Base-by-base conservation (phyloP, 139 green algal genomes). In the Micractinium conductrix region DNA sequence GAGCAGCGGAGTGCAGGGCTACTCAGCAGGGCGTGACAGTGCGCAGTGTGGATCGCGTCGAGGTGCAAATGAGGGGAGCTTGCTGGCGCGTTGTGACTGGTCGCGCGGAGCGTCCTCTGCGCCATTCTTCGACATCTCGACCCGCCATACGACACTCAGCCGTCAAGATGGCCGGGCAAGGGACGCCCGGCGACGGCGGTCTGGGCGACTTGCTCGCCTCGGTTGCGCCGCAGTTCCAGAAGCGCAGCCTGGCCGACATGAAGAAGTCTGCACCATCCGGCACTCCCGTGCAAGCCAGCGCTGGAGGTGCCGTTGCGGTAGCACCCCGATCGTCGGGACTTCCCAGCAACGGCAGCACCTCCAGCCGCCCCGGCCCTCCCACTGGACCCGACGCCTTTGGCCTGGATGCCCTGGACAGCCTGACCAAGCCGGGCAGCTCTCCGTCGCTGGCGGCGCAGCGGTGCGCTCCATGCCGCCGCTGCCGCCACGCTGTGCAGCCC, bases 181-280 rank as follows among this genome's bases (percentile, higher is more conserved):
- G 53, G 8, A 62, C 53, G 53, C 53, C 53, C 19, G 53, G 53
- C n/a, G n/a, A n/a, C n/a, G n/a, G n/a, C 1, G 79, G 43, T 14
- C 79, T 89, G 53, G 69, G 67, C 58, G 76, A 73, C 19, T 79
- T 89, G 38, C 53, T 89, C 0, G 50, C 26, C n/a, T 79, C 43
- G 33, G 28, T 89, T 19, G 19, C 38, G n/a, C n/a, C n/a, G 17
- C 55, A 58, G 8, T 78, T 89, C 28, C 33, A 43, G 43, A 68
- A 45, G 63, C 79, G 72, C 10, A 84, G 55, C n/a, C 33, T 89
- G 21, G 30, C 44, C 2, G 79, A 81, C 69, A 78, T 89, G 55
- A 89, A 78, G 58, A n/a, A 58, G n/a, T n/a, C 44, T 7, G n/a
- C 17, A 8, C 42, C 16, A n/a, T 7, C 40, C 40, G 44, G 42